Evolutionary conservation across 352 stramenopile genomes (phyloP), one percentile per base, ranked within the genome.

Genomic region (Phytophthora fragariae): DNA sequence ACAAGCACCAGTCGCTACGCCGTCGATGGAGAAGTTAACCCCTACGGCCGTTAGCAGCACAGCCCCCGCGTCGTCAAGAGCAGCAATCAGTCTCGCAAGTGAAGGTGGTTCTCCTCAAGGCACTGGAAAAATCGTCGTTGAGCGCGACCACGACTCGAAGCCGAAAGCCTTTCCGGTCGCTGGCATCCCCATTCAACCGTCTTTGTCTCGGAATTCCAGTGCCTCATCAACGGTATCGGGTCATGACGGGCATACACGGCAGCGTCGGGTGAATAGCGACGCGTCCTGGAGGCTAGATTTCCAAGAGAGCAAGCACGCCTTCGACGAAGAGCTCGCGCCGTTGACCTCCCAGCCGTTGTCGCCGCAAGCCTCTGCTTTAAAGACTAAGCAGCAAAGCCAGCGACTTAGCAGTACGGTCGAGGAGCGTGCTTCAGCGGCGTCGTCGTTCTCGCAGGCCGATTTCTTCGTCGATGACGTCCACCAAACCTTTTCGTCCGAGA

Each of bases 401-500:
- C 65, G 60, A 11, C 57, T 80, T n/a, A 78, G 56, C 37, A 73
- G 69, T 29, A 73, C 53, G 2, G 70, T 66, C 24, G 68, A 76
- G 56, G 71, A 77, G 15, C 71, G 60, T 31, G 37, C 17, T 2
- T 73, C 69, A 6, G 56, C 54, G 11, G 62, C 19, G 1, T 70
- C 33, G 14, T 49, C 57, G 4, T 69, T 58, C 46, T 50, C 56
- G 10, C 39, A 47, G 39, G 39, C 39, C 14, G 39, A 47, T 2
- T 84, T 84, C 56, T 84, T 84, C 49, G 77, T 84, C 2, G 68
- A 79, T 35, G 71, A 77, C 31, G n/a, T 69, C 4, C 70, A 74
- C 24, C 71, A 75, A 37, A 76, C 55, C 31, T 71, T 78, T 44
- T 75, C 71, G 14, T 73, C 61, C 5, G 50, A 47, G 15, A 70